Percentiles rank a stretch among this genome's conserved stretches.
Conservation (phyloP, 352 stramenopile genomes). For the Aphanomyces cochlioides region DNA sequence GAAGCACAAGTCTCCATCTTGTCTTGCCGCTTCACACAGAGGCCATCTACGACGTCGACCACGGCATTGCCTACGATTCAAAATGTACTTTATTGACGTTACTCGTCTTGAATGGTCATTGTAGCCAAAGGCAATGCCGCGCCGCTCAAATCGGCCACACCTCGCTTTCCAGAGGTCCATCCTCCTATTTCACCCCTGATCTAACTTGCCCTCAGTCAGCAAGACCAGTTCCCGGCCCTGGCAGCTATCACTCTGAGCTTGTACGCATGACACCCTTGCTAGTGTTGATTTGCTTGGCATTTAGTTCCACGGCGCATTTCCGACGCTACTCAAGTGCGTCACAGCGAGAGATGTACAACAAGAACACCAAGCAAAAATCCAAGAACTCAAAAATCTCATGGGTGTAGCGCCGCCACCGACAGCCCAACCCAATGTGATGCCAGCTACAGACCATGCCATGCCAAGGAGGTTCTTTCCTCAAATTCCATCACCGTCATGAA, state of each 20-base stretch:
- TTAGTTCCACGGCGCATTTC: slow-evolving; percentile 28
- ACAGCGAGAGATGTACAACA: slow-evolving; percentile 12
- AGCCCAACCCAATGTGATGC: slow-evolving; percentile 2
- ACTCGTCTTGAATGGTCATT: neutral
- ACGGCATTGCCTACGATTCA: slow-evolving; percentile 25
- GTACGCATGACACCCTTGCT: neutral
- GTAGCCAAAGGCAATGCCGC: slow-evolving; percentile 21
- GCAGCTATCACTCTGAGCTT: slow-evolving; percentile 8
- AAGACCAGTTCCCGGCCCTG: slow-evolving; percentile 6
- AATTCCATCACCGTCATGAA: neutral
- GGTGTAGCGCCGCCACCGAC: slow-evolving; percentile 18
- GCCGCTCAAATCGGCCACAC: slow-evolving; percentile 23
- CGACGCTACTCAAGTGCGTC: slow-evolving; percentile 7
- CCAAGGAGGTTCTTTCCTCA: neutral
- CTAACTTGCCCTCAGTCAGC: neutral
- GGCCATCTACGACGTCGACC: slow-evolving; percentile 24
- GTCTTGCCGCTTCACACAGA: slow-evolving; percentile 17
- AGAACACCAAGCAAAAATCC: slow-evolving; percentile 8
- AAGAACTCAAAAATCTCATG: slow-evolving; percentile 17
- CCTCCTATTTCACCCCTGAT: neutral
- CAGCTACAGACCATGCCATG: neutral
- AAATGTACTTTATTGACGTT: neutral
- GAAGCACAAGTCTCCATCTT: slow-evolving; percentile 8
- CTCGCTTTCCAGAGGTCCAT: slow-evolving; percentile 21
- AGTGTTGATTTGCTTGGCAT: neutral